These are phyloP conservation scores for Diatrype stigma DNA, from an alignment of 2,329 filamentous ascomycete genomes.

Conservation along the genomic window DNA sequence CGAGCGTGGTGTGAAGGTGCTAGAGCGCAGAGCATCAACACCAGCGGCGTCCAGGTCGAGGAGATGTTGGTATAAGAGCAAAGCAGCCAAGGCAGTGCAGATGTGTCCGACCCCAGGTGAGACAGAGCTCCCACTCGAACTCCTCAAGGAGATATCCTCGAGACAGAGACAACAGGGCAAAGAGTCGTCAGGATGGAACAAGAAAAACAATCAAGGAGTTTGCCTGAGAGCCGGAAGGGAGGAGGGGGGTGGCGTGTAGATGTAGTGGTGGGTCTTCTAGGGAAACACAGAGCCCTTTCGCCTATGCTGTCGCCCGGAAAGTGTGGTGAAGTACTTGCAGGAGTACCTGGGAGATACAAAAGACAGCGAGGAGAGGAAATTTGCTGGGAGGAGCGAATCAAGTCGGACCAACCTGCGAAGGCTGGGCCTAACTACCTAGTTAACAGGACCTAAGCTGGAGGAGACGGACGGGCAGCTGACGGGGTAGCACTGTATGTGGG, in stretches of 20 bases:
- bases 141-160: slow-evolving; percentile 20
- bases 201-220: slow-evolving; percentile 28
- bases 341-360: slow-evolving; percentile 27
- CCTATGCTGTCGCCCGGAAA: slow-evolving; percentile 21
- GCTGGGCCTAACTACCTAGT: not conserved
- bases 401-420: too few relatives aligned
- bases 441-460: not conserved
- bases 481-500: not conserved
- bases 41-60: slow-evolving; percentile 10
- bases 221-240: slow-evolving; percentile 28
- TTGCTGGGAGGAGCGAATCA: not conserved
- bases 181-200: slow-evolving; percentile 29
- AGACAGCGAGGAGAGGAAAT: slow-evolving; percentile 9
- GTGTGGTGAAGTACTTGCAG: slow-evolving; percentile 12
- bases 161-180: slow-evolving; percentile 22
- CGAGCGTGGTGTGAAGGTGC: slow-evolving; percentile 25
- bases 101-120: slow-evolving; percentile 24
- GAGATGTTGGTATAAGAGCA: slow-evolving; percentile 28
- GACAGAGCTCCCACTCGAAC: slow-evolving; percentile 28
- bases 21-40: slow-evolving; percentile 14
- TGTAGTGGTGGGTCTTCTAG: slow-evolving; percentile 18
- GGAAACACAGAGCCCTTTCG: slow-evolving; percentile 19
- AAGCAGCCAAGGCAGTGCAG: slow-evolving; percentile 10
- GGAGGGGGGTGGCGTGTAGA: slow-evolving; percentile 29
- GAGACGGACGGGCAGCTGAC: too few relatives aligned